A percentile compares a stretch with the other conserved stretches of the same genome.
These are phyloP conservation scores for Xanthoceras sorbifolium DNA, from an alignment of 345 rosid species.

Conservation along the genomic window DNA sequence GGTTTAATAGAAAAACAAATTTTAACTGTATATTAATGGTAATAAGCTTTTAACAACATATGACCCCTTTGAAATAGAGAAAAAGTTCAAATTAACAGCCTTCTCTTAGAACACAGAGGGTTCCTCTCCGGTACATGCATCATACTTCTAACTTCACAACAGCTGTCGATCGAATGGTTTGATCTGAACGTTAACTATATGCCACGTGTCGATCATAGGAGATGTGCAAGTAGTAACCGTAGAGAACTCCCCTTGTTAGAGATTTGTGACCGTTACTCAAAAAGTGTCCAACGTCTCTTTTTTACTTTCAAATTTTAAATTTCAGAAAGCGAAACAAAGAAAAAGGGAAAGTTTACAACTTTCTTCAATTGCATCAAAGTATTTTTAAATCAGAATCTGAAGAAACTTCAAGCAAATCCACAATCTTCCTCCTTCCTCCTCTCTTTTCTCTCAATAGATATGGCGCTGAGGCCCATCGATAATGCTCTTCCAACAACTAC, in stretches of 20 bases:
- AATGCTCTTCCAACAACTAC: conserved; percentile 63
- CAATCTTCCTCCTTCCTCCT: background rate
- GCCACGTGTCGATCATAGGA: conserved; percentile 2
- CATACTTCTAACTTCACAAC: too few species aligned
- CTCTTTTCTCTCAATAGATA: conserved; percentile 17
- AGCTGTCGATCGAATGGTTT: background rate
- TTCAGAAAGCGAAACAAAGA: background rate
- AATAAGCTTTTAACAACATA: too few species aligned
- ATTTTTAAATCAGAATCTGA: conserved; percentile 12
- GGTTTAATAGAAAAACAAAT: too few species aligned
- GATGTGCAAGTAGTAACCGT: background rate
- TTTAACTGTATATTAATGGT: too few species aligned
- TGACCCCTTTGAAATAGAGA: too few species aligned
- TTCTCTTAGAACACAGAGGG: too few species aligned
- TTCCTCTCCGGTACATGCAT: too few species aligned
- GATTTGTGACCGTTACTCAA: conserved; percentile 12
- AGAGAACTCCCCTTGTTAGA: background rate
- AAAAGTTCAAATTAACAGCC: too few species aligned
- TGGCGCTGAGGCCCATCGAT: conserved; percentile 88
- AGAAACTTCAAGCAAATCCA: background rate
- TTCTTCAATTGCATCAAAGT: background rate
- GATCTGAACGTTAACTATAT: background rate
- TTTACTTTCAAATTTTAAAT: conserved; percentile 18
- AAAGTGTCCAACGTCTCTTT: conserved; percentile 12
- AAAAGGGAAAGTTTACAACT: background rate